phyloP scores from a whole-genome alignment of 2,329 filamentous ascomycete species.

The Microdochium nivale region DNA sequence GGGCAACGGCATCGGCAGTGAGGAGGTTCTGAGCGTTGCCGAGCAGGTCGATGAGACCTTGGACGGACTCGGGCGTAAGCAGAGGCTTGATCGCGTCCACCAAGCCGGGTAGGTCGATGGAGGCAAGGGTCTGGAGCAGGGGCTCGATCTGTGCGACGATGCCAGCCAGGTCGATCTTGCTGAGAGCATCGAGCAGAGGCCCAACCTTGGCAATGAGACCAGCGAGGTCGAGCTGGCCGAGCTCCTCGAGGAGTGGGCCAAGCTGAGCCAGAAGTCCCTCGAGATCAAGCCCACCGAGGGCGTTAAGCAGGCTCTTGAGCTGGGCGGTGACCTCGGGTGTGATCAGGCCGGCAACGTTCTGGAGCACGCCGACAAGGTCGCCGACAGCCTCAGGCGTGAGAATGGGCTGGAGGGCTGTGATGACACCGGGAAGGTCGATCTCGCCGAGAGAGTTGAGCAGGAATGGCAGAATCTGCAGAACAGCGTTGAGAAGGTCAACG shows the following conservation, averaged over 20 bases:
- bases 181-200: constrained; percentile 19
- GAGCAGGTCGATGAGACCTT: constrained; percentile 21
- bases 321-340: constrained; percentile 13
- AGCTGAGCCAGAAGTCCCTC: constrained; percentile 14
- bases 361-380: constrained; percentile 7
- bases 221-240: constrained; percentile 18
- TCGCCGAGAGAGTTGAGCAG: background rate
- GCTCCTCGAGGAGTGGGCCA: constrained; percentile 17
- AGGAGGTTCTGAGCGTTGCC: constrained; percentile 20
- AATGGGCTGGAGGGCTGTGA: background rate
- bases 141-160: constrained; percentile 1
- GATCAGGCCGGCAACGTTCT: constrained; percentile 7
- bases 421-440: background rate
- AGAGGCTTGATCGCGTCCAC: constrained; percentile 25
- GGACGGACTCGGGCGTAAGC: constrained; percentile 21
- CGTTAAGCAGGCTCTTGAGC: constrained; percentile 9
- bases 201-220: constrained; percentile 16
- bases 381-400: constrained; percentile 3
- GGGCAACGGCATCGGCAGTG: constrained; percentile 16
- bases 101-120: constrained; percentile 22
- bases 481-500: background rate
- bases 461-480: background rate
- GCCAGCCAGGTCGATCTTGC: constrained; percentile 14
- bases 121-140: constrained; percentile 9
- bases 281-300: constrained; percentile 11